Evolutionary conservation across 805 yeast species (phyloP).

Genomic region (Saturnispora hagleri): DNA sequence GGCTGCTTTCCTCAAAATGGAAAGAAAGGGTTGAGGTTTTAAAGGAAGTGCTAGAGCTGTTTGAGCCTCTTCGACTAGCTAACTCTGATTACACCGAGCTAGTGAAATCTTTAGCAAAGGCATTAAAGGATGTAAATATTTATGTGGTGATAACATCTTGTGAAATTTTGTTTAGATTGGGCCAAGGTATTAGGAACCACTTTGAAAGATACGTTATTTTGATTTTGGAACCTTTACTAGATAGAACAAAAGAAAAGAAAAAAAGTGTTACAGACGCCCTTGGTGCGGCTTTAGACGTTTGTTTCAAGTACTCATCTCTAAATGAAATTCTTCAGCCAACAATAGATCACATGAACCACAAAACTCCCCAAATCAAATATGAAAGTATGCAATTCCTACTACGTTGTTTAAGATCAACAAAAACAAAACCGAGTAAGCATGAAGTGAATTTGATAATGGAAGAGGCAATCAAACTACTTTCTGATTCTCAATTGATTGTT

Average conservation of each 20-base stretch:
- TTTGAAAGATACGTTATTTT: constrained; percentile 46
- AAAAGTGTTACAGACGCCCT: constrained; percentile 66
- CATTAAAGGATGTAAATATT: constrained; percentile 81
- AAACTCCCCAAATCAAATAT: constrained; percentile 74
- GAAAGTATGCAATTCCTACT: constrained; percentile 59
- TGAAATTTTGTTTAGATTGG: constrained; percentile 48
- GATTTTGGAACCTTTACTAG: constrained; percentile 57
- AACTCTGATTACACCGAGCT: constrained; percentile 58
- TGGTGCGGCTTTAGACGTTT: constrained; percentile 53
- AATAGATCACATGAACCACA: constrained; percentile 53
- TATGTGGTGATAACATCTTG: constrained; percentile 80
- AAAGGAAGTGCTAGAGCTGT: constrained; percentile 47
- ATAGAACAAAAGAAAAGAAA: constrained; percentile 84
- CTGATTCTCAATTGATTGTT: constrained; percentile 78
- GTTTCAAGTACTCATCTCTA: constrained; percentile 43
- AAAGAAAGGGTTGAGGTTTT: constrained; percentile 83
- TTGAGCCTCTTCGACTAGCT: constrained; percentile 44
- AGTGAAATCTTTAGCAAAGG: constrained; percentile 54
- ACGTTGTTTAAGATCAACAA: constrained; percentile 49
- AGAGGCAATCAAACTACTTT: constrained; percentile 50
- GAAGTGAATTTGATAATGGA: constrained; percentile 54
- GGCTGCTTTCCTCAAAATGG: constrained; percentile 67
- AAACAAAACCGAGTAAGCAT: constrained; percentile 36
- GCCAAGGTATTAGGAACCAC: constrained; percentile 51
- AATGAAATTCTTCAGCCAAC: constrained; percentile 52